A percentile compares a stretch with the other conserved stretches of the same genome.
Evolutionary conservation across 768 basidiomycete species (phyloP).

Genomic region (Rhodotorula toruloides): DNA sequence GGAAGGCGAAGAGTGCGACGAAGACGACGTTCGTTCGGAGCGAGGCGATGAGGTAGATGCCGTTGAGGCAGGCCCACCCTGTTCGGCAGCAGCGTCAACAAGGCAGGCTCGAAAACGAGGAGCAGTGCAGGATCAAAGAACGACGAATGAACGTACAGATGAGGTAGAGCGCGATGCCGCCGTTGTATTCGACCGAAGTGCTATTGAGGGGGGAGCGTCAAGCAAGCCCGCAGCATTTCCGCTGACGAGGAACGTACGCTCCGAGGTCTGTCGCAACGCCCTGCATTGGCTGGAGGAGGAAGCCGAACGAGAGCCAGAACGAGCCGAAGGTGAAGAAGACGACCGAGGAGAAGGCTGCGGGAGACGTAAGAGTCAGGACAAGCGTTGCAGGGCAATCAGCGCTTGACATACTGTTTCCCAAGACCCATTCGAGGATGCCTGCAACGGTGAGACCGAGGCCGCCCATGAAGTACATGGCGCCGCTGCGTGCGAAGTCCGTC

Average conservation of each 20-base stretch:
- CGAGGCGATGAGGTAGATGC: constrained; percentile 38
- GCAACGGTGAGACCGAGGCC: constrained; percentile 38
- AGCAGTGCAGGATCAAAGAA: not conserved
- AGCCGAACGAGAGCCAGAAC: constrained; percentile 40
- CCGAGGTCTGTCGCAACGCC: constrained; percentile 33
- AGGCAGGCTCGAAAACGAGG: not conserved
- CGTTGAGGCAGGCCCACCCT: constrained; percentile 35
- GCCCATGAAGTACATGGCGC: constrained; percentile 38
- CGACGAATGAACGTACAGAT: not conserved
- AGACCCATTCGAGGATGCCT: constrained; percentile 38
- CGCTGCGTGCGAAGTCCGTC: not conserved
- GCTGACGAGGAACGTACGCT: constrained; percentile 4
- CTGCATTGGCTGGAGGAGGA: constrained; percentile 36
- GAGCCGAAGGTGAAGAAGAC: constrained; percentile 42
- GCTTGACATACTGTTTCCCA: too few species aligned
- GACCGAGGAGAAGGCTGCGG: constrained; percentile 40
- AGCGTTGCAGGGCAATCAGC: not conserved
- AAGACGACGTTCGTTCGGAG: constrained; percentile 41
- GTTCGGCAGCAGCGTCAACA: not conserved
- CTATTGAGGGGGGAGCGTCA: not conserved
- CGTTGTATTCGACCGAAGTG: constrained; percentile 32
- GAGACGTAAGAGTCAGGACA: not conserved
- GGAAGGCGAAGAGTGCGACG: constrained; percentile 34
- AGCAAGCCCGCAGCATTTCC: not conserved
- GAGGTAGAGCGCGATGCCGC: constrained; percentile 39